Conservation (phyloP, 192 early-diverging fungal genomes). For the Linnemannia zychae region DNA sequence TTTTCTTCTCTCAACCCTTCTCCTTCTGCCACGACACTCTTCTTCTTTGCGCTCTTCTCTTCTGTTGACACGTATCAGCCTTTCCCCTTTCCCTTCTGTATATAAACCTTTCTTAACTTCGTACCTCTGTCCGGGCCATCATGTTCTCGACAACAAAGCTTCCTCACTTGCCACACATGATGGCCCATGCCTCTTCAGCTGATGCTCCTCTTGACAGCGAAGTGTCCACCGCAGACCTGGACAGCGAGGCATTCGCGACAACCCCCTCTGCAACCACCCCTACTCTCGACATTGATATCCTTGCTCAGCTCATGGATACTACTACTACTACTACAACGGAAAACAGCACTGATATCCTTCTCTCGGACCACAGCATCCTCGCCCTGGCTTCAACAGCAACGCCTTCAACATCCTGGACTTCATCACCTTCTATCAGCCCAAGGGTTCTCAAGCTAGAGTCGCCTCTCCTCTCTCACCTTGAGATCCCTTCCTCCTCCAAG, state of each 20-base stretch:
- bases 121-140: slow-evolving; percentile 57
- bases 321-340: not conserved
- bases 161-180: slow-evolving; percentile 50
- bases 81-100: slow-evolving; percentile 1
- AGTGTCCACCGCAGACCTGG: slow-evolving; percentile 58
- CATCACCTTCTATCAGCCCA: slow-evolving; percentile 48
- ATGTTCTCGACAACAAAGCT: slow-evolving; percentile 56
- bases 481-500: not conserved
- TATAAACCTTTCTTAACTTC: slow-evolving; percentile 45
- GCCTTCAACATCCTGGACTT: slow-evolving; percentile 15
- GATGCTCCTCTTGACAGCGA: slow-evolving; percentile 52
- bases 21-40: slow-evolving; percentile 37
- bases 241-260: slow-evolving; percentile 59
- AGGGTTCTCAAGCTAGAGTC: slow-evolving; percentile 53
- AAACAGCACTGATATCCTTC: not conserved
- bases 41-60: not conserved
- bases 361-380: slow-evolving; percentile 50
- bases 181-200: slow-evolving; percentile 62
- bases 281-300: slow-evolving; percentile 18
- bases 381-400: slow-evolving; percentile 21
- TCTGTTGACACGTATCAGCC: slow-evolving; percentile 33
- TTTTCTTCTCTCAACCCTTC: slow-evolving; percentile 22
- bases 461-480: slow-evolving; percentile 15
- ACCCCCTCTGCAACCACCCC: slow-evolving; percentile 54
- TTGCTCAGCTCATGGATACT: slow-evolving; percentile 33